These are phyloP conservation scores for Ganoderma lucidum DNA, from an alignment of 1,284 basidiomycete genomes.

Conservation along the genomic window DNA sequence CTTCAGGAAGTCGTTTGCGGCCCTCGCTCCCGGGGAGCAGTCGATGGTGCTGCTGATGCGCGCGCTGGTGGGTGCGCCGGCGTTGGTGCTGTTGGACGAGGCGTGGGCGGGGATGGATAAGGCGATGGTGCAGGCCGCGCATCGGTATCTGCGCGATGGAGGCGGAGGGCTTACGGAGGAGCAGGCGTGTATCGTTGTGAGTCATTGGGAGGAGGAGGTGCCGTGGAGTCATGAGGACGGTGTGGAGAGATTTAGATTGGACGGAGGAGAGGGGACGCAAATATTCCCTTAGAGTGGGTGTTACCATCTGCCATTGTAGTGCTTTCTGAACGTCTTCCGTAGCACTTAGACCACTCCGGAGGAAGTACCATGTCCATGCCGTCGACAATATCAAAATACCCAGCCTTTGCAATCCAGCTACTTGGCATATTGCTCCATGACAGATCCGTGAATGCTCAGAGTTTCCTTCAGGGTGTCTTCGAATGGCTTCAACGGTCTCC, in stretches of 20 bases:
- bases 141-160: constrained; percentile 64
- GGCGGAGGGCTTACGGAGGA: constrained; percentile 56
- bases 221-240: constrained; percentile 72
- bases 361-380: background rate
- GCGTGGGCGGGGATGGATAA: constrained; percentile 92
- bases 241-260: constrained; percentile 47
- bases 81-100: constrained; percentile 87
- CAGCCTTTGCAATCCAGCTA: background rate
- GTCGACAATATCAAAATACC: background rate
- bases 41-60: constrained; percentile 84
- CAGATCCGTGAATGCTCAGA: constrained; percentile 23
- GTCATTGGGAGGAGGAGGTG: constrained; percentile 91
- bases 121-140: constrained; percentile 71
- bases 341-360: background rate
- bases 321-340: background rate
- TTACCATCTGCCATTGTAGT: background rate
- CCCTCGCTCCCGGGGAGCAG: constrained; percentile 77
- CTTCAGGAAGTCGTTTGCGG: constrained; percentile 59
- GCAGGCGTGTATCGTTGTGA: constrained; percentile 86
- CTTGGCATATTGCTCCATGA: constrained; percentile 31
- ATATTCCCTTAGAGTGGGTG: constrained; percentile 26
- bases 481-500: constrained; percentile 39
- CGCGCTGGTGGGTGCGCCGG: constrained; percentile 76
- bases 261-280: constrained; percentile 45
- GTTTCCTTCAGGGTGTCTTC: constrained; percentile 37